Evolutionary conservation across 1,284 basidiomycete genomes (phyloP).

Genomic region (Tilletiopsis washingtonensis): DNA sequence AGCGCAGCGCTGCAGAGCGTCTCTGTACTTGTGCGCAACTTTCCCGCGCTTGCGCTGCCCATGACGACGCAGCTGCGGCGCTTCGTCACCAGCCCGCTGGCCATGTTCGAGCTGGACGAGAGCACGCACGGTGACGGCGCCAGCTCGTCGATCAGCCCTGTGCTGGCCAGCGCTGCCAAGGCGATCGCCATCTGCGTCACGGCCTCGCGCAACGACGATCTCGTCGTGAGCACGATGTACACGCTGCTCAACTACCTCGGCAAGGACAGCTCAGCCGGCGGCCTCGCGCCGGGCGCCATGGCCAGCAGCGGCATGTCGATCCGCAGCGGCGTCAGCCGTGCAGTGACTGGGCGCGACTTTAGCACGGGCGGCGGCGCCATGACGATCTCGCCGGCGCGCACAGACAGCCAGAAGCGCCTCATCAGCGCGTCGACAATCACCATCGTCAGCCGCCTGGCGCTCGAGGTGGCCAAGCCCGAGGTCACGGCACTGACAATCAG

Average conservation of each 20-base stretch:
- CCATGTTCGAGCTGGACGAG: slow-evolving; percentile 61
- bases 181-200: slow-evolving; percentile 83
- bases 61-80: slow-evolving; percentile 75
- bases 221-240: slow-evolving; percentile 90
- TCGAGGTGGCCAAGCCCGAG: slow-evolving; percentile 31
- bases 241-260: slow-evolving; percentile 86
- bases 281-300: slow-evolving; percentile 49
- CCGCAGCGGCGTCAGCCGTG: slow-evolving; percentile 51
- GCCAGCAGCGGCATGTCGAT: slow-evolving; percentile 53
- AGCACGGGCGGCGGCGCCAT: slow-evolving; percentile 14
- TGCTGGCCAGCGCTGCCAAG: slow-evolving; percentile 74
- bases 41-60: slow-evolving; percentile 66
- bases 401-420: slow-evolving; percentile 74
- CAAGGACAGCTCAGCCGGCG: slow-evolving; percentile 53
- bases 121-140: slow-evolving; percentile 55
- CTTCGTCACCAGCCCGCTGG: slow-evolving; percentile 78
- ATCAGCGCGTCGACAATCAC: slow-evolving; percentile 78
- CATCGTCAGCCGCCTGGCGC: slow-evolving; percentile 37
- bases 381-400: slow-evolving; percentile 41
- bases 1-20: slow-evolving; percentile 75
- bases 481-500: slow-evolving; percentile 55
- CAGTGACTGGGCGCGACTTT: slow-evolving; percentile 19
- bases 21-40: slow-evolving; percentile 72
- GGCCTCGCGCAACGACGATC: slow-evolving; percentile 74
- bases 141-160: slow-evolving; percentile 60